Percentiles rank a stretch among this genome's conserved stretches.
Conservation (phyloP, 2,329 filamentous ascomycete species). For the Apiospora phragmitis region DNA sequence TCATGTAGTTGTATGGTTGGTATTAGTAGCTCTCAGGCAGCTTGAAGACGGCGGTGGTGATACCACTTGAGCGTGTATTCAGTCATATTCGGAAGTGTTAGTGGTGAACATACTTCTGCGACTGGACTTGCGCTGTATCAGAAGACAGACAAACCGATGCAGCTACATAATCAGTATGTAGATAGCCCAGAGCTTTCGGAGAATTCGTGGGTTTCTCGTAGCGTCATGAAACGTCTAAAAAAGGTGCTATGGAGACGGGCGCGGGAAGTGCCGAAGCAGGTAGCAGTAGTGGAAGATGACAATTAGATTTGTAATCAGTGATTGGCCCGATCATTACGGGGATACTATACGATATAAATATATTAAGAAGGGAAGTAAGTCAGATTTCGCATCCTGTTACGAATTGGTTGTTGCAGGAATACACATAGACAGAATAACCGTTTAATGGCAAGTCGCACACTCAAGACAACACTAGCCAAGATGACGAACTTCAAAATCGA, state of each 20-base stretch:
- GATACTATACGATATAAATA: neutral
- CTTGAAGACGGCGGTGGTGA: neutral
- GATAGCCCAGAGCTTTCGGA: neutral
- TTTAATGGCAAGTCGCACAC: neutral
- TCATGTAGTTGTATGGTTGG: neutral
- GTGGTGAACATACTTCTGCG: neutral
- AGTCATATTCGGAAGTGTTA: neutral
- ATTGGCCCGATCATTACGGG: neutral
- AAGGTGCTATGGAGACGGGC: neutral
- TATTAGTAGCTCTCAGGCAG: too few relatives aligned
- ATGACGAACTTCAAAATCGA: conserved; percentile 79
- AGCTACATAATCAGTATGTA: neutral
- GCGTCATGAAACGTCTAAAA: neutral
- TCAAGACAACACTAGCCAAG: neutral
- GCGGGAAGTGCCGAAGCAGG: neutral
- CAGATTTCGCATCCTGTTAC: neutral
- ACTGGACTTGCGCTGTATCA: neutral
- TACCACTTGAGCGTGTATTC: neutral
- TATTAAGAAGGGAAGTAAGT: neutral
- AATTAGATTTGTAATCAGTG: neutral
- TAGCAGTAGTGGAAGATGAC: neutral
- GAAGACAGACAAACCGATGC: too few relatives aligned
- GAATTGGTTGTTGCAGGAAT: neutral
- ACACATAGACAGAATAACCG: neutral
- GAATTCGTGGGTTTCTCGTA: neutral